Evolutionary conservation across 148 eudicot species (phyloP).

Genomic region (Spergularia marina): DNA sequence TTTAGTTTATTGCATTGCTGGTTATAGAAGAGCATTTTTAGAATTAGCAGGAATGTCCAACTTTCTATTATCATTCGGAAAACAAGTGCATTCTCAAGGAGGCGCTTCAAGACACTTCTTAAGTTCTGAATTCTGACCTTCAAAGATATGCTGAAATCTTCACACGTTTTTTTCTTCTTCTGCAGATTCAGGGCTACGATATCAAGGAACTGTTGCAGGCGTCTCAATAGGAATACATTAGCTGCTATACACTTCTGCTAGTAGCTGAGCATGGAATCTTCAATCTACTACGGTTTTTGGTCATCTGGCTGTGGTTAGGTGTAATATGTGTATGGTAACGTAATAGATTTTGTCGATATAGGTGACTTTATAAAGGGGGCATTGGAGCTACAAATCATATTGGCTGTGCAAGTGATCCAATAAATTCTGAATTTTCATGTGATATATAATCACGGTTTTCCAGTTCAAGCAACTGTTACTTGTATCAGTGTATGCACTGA

Average conservation of each 20-base stretch:
- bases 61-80: not conserved
- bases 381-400: not conserved
- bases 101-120: not conserved
- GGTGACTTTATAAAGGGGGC: too few species aligned
- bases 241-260: not conserved
- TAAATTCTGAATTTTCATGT: too few species aligned
- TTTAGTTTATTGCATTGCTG: too few species aligned
- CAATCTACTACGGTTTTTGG: not conserved
- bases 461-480: too few species aligned
- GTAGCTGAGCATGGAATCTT: not conserved
- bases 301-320: not conserved
- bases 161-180: not conserved
- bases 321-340: not conserved
- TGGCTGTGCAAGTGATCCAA: too few species aligned
- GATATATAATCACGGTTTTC: too few species aligned
- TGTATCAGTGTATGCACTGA: too few species aligned
- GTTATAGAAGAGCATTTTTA: too few species aligned
- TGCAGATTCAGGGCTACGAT: conserved; percentile 90
- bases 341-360: too few species aligned
- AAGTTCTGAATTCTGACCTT: too few species aligned
- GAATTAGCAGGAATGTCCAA: not conserved
- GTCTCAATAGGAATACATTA: conserved; percentile 29
- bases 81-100: not conserved
- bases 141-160: not conserved
- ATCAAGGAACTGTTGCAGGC: conserved; percentile 76